Percentiles rank a stretch among this genome's conserved stretches.
Evolutionary conservation across 768 basidiomycete species (phyloP).

Genomic region (Leccinum fibrillosum): DNA sequence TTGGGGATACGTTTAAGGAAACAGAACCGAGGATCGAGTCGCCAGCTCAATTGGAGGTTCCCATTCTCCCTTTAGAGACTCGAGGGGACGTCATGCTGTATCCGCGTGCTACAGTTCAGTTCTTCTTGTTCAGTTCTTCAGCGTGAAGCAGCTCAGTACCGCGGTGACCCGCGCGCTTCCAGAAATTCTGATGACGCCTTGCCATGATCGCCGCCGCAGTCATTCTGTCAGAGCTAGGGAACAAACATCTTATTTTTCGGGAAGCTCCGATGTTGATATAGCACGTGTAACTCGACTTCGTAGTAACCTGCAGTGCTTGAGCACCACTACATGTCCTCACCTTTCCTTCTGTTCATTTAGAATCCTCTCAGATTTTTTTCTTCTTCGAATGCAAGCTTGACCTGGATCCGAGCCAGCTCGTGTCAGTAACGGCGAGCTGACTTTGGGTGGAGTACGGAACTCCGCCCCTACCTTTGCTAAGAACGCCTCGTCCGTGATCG

Average conservation of each 20-base stretch:
- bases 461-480: conserved; percentile 45
- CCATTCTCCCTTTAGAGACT: not conserved
- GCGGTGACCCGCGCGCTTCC: not conserved
- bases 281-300: not conserved
- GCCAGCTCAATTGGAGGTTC: not conserved
- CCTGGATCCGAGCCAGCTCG: conserved; percentile 30
- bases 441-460: not conserved
- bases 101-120: not conserved
- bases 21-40: not conserved
- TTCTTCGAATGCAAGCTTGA: conserved; percentile 47
- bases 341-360: not conserved
- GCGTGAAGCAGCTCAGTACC: not conserved
- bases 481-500: conserved; percentile 66
- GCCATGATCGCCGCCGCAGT: not conserved
- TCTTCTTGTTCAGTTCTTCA: not conserved
- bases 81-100: not conserved
- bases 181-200: not conserved
- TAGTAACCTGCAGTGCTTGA: not conserved
- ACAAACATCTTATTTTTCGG: not conserved
- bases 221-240: too few species aligned
- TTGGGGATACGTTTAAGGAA: not conserved
- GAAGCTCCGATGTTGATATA: not conserved
- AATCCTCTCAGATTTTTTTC: conserved; percentile 29
- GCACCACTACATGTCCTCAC: not conserved
- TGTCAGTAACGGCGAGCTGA: not conserved